phyloP scores from a whole-genome alignment of 805 yeast genomes.

The Wickerhamomyces rabaulensis region DNA sequence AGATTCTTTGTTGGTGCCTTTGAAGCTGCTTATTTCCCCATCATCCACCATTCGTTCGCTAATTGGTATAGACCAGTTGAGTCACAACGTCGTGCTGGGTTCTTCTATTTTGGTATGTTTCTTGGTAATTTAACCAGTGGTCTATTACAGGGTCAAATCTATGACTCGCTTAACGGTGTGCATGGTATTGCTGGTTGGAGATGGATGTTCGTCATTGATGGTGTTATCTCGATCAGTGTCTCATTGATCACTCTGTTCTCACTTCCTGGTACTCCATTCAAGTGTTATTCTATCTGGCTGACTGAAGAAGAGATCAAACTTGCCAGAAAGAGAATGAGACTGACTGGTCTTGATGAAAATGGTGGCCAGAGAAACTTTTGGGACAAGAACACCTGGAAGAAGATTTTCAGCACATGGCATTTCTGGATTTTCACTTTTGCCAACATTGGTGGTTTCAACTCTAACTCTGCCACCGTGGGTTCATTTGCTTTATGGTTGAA shows the following conservation, averaged over 20 bases:
- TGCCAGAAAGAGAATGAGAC: constrained; percentile 40
- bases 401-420: constrained; percentile 51
- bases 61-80: constrained; percentile 53
- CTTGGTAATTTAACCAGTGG: constrained; percentile 58
- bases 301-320: constrained; percentile 53
- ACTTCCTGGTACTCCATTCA: constrained; percentile 63
- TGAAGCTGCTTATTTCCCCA: constrained; percentile 63
- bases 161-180: constrained; percentile 34
- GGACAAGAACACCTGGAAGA: constrained; percentile 45
- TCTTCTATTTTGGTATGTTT: constrained; percentile 56
- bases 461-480: constrained; percentile 45
- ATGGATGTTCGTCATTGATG: constrained; percentile 64
- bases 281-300: constrained; percentile 46
- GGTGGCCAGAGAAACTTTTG: constrained; percentile 24
- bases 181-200: constrained; percentile 54
- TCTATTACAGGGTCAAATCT: constrained; percentile 50
- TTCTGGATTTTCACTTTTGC: constrained; percentile 46
- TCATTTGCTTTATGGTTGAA: constrained; percentile 40
- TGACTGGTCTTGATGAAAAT: constrained; percentile 17
- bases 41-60: constrained; percentile 53
- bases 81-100: constrained; percentile 53
- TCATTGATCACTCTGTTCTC: constrained; percentile 20
- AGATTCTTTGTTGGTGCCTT: constrained; percentile 64
- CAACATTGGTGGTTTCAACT: constrained; percentile 53
- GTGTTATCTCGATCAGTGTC: constrained; percentile 41